Evolutionary conservation across 345 rosid species (phyloP), one percentile per base, ranked within the genome.

Genomic region (Murraya paniculata): DNA sequence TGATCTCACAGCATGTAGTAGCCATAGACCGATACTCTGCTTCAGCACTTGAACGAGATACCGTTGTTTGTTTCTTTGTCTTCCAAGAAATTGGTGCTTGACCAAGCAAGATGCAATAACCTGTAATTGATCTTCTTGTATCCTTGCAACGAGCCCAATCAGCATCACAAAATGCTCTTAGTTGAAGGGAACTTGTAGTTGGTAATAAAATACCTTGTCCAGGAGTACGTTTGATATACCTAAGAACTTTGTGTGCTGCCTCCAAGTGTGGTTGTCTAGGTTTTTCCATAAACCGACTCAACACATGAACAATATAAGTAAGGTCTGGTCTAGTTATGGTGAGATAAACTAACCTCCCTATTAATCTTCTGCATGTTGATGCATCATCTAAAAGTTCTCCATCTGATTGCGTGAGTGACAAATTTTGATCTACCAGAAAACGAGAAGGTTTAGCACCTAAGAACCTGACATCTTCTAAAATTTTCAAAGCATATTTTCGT

Each of bases 271-370:
- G 45, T 2, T 68, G 11, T 9, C 14, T 0, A 2, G 73, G 77
- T 2, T 18, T 56, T 6, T 74, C 65, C 21, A 78, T 35, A 33
- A 72, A 62, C n/a, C 61, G 77, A 35, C 72, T 66, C 8, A 74
- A 11, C 0, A 33, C 21, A 18, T 74, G 19, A 4, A 79, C 53
- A n/a, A n/a, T 67, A 24, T 31, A 70, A 22, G 31, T 25, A 1
- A 82, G 45, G 25, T 82, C 77, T 3, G 68, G 79, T 4, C 73
- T 30, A 27, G 73, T 79, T 16, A 55, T n/a, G 3, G 73, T 82
- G 13, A 78, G 24, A 56, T 74, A 80, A 9, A 67, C 9, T 14
- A 79, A 38, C 5, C 41, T n/a, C 4, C 80, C 73, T 11, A 76
- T 53, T 2, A 82, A 36, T 2, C 71, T 10, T 3, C 76, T 16